Evolutionary conservation across 208 protist genomes (phyloP), one percentile per base, ranked within the genome.

Genomic region (Blechomonas ayalai): DNA sequence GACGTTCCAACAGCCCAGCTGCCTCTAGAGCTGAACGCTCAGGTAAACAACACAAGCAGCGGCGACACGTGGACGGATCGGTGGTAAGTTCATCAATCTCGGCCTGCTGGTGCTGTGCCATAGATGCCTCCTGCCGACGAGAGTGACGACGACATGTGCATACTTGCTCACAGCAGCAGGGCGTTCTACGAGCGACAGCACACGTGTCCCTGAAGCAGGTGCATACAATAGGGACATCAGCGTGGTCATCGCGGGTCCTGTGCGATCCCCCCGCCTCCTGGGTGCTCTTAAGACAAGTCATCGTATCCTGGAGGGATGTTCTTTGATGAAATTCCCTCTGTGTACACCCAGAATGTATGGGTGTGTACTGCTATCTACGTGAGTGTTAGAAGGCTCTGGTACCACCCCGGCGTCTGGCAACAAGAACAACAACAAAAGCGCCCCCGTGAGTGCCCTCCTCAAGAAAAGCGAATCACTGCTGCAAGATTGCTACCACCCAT

Each of bases 21-120:
- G 82, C 77, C 15, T 52, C 32, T 26, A 93, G 29, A 19, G 63
- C 66, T 12, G 57, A 69, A 39, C 67, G 66, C 62, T 93, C 79
- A 8, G 80, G 79, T 8, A 89, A 16, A 45, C 80, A 88, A 37
- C 59, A 75, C 15, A 48, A 43, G 39, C 74, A 83, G 7, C 51
- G 59, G 6, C 67, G 58, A 33, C 50, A 39, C 9, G 42, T 52
- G 32, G 28, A 37, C 3, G 24, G 39, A 12, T 3, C 34, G 6
- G 24, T 16, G 28, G 3, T 16, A 20, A 27, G 33, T 15, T 50
- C 2, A 24, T 20, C 26, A 15, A 19, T 34, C 1, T 19, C 33
- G 34, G 12, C 22, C 13, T n/a, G 41, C 6, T 37, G 19, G 5
- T 16, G 18, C 41, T 27, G 20, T 8, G 22, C 8, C 20, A 38